Evolutionary conservation across 192 early-diverging fungal genomes (phyloP), one percentile per base, ranked within the genome.

Genomic region (Backusella tuberculispora): DNA sequence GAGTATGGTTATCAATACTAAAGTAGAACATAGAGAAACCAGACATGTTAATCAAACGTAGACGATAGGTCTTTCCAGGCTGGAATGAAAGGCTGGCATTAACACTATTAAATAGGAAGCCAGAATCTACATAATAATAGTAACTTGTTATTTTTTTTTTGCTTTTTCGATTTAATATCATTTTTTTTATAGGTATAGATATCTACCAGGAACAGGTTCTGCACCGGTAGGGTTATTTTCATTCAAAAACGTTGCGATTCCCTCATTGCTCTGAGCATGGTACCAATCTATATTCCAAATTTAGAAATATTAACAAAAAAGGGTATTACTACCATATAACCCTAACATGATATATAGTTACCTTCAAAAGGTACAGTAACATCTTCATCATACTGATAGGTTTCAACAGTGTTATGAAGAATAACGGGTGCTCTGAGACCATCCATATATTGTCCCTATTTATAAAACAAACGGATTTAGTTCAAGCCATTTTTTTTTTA

Each of bases 11-110:
- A 76, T 91, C 91, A 70, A 94, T 88, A 45, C 86, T 88, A 74
- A 94, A 85, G 45, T 84, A 72, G 81, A 89, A 94, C 26, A 81
- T 78, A 5, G 88, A 82, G 37, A 92, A 87, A 6, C 87, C 87
- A 68, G 87, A 88, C 87, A 91, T 92, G 74, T 89, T 91, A 83
- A 96, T 90, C 41, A 96, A 63, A 8, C 95, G 90, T 60, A 96
- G 70, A 34, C 92, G 88, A 80, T 94, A 94, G 14, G 87, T 91
- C 78, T 91, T 93, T 63, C 91, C 90, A 0, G 91, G 83, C 44
- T 53, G 71, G 74, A 96, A 90, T 40, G 71, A 63, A 42, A 92
- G 76, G 34, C 21, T 70, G n/a, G 66, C 21, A 41, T 81, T 75
- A 6, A 69, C 74, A 8, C 78, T 75, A 13, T 87, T 76, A 75